phyloP scores from a whole-genome alignment of 2,329 filamentous ascomycete genomes.

The Boeremia exigua region DNA sequence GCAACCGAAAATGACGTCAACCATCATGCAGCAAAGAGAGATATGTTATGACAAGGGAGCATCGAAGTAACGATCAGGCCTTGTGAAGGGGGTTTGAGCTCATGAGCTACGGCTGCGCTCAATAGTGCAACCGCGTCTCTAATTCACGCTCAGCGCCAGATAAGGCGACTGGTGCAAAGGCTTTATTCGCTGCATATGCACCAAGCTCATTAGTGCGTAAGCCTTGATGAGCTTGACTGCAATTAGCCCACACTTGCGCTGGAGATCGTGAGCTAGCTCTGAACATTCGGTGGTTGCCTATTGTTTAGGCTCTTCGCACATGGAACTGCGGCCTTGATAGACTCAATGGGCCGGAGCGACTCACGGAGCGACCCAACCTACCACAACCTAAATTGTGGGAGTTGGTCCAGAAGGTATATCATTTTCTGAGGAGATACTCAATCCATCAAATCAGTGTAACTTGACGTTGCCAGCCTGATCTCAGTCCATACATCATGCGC shows the following conservation, averaged over 20 bases:
- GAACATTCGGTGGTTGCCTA: neutral
- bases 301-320: neutral
- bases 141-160: neutral
- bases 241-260: constrained; percentile 3
- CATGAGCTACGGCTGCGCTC: too few species aligned
- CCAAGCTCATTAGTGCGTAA: constrained; percentile 1
- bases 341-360: neutral
- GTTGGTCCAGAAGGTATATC: neutral
- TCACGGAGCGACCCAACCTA: neutral
- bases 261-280: neutral
- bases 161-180: neutral
- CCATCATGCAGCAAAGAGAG: neutral
- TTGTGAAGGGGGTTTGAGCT: too few species aligned
- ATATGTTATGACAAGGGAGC: neutral
- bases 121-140: neutral
- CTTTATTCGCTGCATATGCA: neutral
- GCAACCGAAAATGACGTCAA: neutral
- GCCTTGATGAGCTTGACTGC: constrained; percentile 1
- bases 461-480: neutral
- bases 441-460: neutral
- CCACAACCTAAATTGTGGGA: neutral
- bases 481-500: constrained; percentile 28
- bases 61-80: neutral
- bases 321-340: neutral
- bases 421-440: neutral